Evolutionary conservation across 2,329 filamentous ascomycete species (phyloP).

Genomic region (Phaeophleospora eucalypticola): DNA sequence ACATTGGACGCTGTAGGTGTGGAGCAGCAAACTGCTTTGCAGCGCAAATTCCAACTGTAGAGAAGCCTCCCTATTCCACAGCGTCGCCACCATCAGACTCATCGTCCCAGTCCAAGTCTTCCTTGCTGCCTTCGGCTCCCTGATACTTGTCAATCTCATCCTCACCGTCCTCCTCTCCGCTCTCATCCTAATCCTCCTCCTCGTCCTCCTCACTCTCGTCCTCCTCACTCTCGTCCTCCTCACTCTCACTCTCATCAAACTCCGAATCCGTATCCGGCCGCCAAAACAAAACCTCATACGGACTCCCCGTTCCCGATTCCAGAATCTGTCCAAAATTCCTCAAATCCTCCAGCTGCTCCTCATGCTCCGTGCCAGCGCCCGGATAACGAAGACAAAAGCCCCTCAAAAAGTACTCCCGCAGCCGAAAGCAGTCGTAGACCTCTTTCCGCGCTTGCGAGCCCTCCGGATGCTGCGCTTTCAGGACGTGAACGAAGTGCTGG

Average conservation of each 20-base stretch:
- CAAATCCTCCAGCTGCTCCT: background rate
- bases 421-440: conserved; percentile 7
- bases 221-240: background rate
- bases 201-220: background rate
- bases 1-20: no score
- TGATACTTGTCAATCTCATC: no score
- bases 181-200: background rate
- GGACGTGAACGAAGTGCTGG: conserved; percentile 12
- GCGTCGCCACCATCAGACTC: no score
- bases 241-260: background rate
- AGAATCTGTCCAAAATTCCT: background rate
- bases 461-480: background rate
- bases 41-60: no score
- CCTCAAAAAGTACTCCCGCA: background rate
- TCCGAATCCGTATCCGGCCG: background rate
- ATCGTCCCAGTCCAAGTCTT: no score
- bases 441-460: conserved; percentile 4
- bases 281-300: no score
- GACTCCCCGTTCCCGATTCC: no score
- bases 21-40: no score
- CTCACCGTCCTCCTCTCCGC: background rate
- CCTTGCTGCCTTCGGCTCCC: no score
- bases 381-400: background rate
- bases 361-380: background rate
- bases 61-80: no score